phyloP scores from a whole-genome alignment of 2,329 filamentous ascomycete genomes.

The Botrytis galanthina region DNA sequence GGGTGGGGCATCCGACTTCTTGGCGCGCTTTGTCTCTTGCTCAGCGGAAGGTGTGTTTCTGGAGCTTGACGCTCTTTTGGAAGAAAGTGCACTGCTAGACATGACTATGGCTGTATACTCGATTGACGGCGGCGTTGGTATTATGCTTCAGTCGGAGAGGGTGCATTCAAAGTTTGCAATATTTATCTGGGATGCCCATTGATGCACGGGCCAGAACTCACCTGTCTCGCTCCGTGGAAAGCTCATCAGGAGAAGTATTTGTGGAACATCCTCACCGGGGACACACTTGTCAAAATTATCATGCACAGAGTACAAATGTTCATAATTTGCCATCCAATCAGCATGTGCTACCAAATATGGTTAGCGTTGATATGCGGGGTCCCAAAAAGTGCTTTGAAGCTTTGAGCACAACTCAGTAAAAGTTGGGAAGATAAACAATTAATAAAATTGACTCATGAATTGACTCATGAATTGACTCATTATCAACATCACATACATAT shows the following conservation, averaged over 20 bases:
- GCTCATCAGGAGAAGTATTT: not conserved
- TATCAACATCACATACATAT: conserved; percentile 4
- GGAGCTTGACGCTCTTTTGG: not conserved
- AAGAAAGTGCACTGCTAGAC: not conserved
- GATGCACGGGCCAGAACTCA: not conserved
- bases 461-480: conserved; percentile 12
- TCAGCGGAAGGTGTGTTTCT: not conserved
- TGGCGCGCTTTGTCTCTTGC: not conserved
- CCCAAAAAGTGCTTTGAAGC: not conserved
- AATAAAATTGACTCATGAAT: conserved; percentile 1
- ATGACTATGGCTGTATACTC: not conserved
- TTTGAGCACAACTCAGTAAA: conserved; percentile 9
- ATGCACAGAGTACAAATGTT: not conserved
- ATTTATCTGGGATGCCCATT: not conserved
- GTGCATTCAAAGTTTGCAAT: not conserved
- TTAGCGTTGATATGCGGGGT: conserved; percentile 4
- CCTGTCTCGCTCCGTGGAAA: not conserved
- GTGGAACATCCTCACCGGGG: not conserved
- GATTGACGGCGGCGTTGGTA: not conserved
- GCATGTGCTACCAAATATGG: not conserved
- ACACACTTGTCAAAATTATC: not conserved
- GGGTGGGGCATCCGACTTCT: not conserved
- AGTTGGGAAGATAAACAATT: not conserved
- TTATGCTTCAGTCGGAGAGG: not conserved
- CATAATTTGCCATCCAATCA: not conserved